Conservation (phyloP, 768 basidiomycete species). For the Coprinellus micaceus region DNA sequence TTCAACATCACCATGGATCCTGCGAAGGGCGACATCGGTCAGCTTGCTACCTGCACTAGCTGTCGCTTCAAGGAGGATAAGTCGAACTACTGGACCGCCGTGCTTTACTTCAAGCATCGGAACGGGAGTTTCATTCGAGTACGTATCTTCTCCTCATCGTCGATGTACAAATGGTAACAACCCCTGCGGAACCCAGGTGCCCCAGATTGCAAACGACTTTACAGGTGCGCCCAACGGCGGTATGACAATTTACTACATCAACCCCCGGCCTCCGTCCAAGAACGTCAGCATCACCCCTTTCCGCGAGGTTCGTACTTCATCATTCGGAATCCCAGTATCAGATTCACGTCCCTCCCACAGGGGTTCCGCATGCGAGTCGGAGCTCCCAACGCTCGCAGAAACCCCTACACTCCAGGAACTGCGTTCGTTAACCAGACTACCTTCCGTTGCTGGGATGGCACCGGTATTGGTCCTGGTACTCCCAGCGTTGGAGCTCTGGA, state of each 20-base stretch:
- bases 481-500: conserved; percentile 7
- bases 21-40: conserved; percentile 2
- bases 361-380: conserved; percentile 11
- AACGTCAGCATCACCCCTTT: neutral
- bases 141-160: neutral
- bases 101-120: conserved; percentile 12
- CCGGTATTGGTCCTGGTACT: conserved; percentile 7
- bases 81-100: conserved; percentile 15
- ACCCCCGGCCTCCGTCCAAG: conserved; percentile 2
- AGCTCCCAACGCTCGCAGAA: neutral
- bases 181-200: neutral
- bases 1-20: conserved; percentile 14
- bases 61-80: conserved; percentile 14
- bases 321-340: neutral
- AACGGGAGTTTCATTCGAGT: conserved; percentile 14
- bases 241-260: conserved; percentile 5
- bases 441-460: conserved; percentile 12
- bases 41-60: conserved; percentile 12
- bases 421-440: conserved; percentile 9
- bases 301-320: neutral
- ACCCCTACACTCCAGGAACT: neutral
- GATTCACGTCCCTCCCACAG: neutral
- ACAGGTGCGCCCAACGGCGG: neutral
- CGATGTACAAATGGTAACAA: neutral
- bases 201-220: conserved; percentile 1